Evolutionary conservation across 2,329 filamentous ascomycete species (phyloP), one percentile per base, ranked within the genome.

Genomic region (Claviceps capensis): DNA sequence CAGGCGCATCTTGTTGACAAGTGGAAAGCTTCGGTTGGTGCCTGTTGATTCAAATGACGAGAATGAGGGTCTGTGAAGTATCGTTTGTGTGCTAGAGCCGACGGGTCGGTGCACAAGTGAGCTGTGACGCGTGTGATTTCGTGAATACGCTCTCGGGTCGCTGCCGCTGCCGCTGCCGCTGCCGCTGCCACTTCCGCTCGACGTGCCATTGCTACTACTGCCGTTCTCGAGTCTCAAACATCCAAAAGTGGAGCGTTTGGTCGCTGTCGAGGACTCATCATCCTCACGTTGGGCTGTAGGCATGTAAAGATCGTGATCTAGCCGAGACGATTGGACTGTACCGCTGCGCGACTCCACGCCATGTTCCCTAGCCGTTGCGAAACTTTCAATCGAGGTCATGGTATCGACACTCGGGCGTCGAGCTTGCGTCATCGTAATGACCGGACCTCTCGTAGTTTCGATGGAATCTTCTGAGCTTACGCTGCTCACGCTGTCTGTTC

Each of bases 21-120:
- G 68, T 1, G 80, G 80, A 56, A 83, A 83, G 61, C 78, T 83
- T 57, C 81, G 71, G 49, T 73, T 77, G 1, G 80, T 82, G 16
- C 77, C 77, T 0, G 69, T 72, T 0, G 79, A 83, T 46, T 76
- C 75, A 53, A 80, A 71, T 0, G 78, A 79, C 4, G 78, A 76
- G 22, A 76, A 63, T 0, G 78, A 81, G 5, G 79, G 76, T 1
- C 77, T 76, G 58, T 81, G 77, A 51, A 69, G 52, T 6, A 53
- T 63, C 22, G 65, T 63, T 1, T 64, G 61, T 2, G 68, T 66
- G 16, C 65, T 67, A 43, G 66, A 67, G 47, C 69, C 72, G 49
- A 68, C 60, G 9, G 75, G 73, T 6, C 73, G 71, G 23, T 69
- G 69, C 17, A 69, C 60, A 5, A 71, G 65, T 1, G 71, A 70